Base-by-base conservation (phyloP, 192 early-diverging fungal species). In the Oehlia diaphana region DNA sequence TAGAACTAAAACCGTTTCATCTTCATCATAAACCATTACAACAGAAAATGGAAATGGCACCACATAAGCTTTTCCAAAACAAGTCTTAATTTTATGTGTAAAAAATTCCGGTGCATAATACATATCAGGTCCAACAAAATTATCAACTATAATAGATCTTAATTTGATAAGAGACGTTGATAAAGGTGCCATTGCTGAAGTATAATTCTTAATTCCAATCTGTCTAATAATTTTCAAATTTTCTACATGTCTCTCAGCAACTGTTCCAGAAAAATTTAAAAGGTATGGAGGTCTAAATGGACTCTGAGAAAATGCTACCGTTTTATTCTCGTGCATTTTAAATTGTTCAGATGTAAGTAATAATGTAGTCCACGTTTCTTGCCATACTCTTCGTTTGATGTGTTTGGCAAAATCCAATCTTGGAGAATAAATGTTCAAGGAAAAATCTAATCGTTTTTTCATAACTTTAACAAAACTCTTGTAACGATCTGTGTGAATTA, bases 1-100 rank as follows among this genome's bases (percentile, higher is more conserved):
- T 5, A 92, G 79, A 7, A 85, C 84, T 21, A 89, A 84, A 12
- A 87, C 83, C 13, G 74, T 81, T n/a, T 87, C 87, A 16, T 86
- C 85, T 35, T 92, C 91, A 79, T 92, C 91, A 82, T 91, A 92
- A 0, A 90, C 85, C 81, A 92, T 88, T 37, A 90, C 90, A 49
- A 91, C 87, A 33, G 87, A 89, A 63, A 92, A 92, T 9, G 91
- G 91, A 72, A 92, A 92, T 4, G 91, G 91, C 70, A 92, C 76
- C 4, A 89, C 87, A 50, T 91, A 90, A 0, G 86, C 85, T 77
- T 88, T 88, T 58, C 91, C 91, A 65, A 92, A 92, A 76, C 84
- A 90, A 66, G 91, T 88, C 47, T 79, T 87, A 61, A 91, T 83
- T 42, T 87, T 86, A n/a, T 69, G 66, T 4, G 76, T 53, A 69